Percentiles rank a stretch among this genome's conserved stretches.
phyloP scores from a whole-genome alignment of 352 stramenopile species.

The Pelagophyceae sp. region DNA sequence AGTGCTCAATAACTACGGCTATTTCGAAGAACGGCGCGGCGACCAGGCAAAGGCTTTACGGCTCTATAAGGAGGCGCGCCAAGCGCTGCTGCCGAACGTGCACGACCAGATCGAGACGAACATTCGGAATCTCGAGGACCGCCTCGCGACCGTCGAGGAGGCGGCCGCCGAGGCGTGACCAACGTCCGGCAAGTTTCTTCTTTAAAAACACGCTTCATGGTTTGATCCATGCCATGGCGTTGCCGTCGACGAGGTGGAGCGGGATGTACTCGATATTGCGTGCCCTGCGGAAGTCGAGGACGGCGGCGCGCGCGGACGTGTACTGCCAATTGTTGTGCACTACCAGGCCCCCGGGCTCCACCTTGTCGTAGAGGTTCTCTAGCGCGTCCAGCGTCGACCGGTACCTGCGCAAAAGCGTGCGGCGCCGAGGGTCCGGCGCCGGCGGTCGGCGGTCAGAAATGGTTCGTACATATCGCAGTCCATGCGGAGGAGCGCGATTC shows the following conservation, averaged over 20 bases:
- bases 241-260: slow-evolving; percentile 19
- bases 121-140: not conserved
- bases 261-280: slow-evolving; percentile 14
- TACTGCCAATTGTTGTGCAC: slow-evolving; percentile 23
- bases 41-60: not conserved
- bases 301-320: slow-evolving; percentile 12
- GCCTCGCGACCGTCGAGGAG: not conserved
- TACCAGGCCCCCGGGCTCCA: slow-evolving; percentile 1
- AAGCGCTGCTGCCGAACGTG: not conserved
- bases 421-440: too few species aligned
- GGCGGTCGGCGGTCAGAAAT: too few species aligned
- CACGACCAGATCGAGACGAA: slow-evolving; percentile 12
- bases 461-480: slow-evolving; percentile 23
- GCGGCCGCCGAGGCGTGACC: too few species aligned
- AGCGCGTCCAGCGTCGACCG: slow-evolving; percentile 12
- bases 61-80: not conserved
- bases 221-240: slow-evolving; percentile 17
- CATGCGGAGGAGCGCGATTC: slow-evolving; percentile 3
- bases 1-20: slow-evolving; percentile 9
- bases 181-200: too few species aligned
- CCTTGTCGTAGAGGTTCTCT: slow-evolving; percentile 1
- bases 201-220: not conserved
- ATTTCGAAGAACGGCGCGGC: not conserved
- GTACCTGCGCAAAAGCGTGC: too few species aligned
- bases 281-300: slow-evolving; percentile 1